Base-by-base conservation (phyloP, 1,284 basidiomycete species). In the Coniophora puteana region DNA sequence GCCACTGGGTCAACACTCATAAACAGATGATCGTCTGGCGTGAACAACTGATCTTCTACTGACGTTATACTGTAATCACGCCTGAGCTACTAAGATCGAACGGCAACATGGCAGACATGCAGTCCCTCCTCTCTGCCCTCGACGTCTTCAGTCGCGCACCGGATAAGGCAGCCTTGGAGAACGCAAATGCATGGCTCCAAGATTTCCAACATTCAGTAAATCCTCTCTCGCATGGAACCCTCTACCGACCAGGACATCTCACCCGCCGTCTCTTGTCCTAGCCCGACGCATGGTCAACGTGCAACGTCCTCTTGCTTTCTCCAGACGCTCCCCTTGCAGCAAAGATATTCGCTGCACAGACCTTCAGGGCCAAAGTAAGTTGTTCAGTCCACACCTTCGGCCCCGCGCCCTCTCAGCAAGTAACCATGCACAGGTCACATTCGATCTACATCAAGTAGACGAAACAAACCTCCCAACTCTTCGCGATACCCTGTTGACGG, bases 181-280 rank as follows among this genome's bases (percentile, higher is more conserved):
- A 76, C 49, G 93, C 92, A 52, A 94, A 93, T 68, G 71, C 82
- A 52, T 95, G 90, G 90, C 81, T 96, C 47, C 88, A 93, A 69
- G 89, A 93, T 66, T 96, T 95, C 62, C 93, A 96, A 69, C 93
- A 95, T 72, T 92, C 90, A 69, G 92, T 94, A 81, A 82, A 82
- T 89, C 68, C 63, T 70, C 67, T 80, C 77, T 80, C 78, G 71
- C 75, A 63, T 78, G 72, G 75, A 71, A 76, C 74, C 62, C 38
- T 54, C 58, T 53, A 70, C 55, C 72, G 62, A 69, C 71, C 68
- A 65, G 62, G 69, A 63, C 68, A 67, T 81, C 80, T 83, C 69
- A 84, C 76, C 64, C 64, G 61, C 64, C 61, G 44, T 41, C 62
- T n/a, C 64, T 68, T 72, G 68, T 69, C 68, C 66, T 78, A 97